A percentile compares a stretch with the other conserved stretches of the same genome.
phyloP scores from a whole-genome alignment of 2,329 filamentous ascomycete genomes.

The Colletotrichum sublineola region DNA sequence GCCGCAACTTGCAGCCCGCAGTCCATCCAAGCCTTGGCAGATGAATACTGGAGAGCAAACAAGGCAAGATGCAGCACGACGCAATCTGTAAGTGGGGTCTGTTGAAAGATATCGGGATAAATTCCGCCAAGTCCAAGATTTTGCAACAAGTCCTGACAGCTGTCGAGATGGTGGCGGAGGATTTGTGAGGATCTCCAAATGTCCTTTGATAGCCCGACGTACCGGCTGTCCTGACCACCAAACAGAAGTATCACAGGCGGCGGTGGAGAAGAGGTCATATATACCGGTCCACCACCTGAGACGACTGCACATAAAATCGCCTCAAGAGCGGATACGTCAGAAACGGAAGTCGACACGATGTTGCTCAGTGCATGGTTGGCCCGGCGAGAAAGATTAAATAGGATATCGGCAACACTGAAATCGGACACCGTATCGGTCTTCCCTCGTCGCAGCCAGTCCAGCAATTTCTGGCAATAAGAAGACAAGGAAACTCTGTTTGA shows the following conservation, averaged over 20 bases:
- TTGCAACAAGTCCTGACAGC: conserved; percentile 49
- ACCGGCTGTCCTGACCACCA: conserved; percentile 51
- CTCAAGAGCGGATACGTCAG: background rate
- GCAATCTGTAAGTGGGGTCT: conserved; percentile 45
- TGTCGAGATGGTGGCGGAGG: conserved; percentile 49
- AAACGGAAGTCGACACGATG: background rate
- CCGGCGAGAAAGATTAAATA: conserved; percentile 5
- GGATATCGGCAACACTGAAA: background rate
- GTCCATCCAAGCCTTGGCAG: conserved; percentile 14
- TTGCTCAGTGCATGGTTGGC: conserved; percentile 4
- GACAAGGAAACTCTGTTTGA: background rate
- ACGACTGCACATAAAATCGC: background rate
- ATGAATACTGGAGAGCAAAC: conserved; percentile 23
- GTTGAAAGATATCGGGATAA: conserved; percentile 50
- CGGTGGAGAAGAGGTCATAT: background rate
- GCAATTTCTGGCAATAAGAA: background rate
- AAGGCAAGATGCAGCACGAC: conserved; percentile 52
- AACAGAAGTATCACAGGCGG: conserved; percentile 52
- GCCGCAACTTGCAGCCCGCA: conserved; percentile 16
- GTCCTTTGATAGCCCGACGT: background rate
- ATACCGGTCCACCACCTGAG: background rate
- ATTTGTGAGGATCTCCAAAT: conserved; percentile 44
- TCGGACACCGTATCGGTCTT: background rate
- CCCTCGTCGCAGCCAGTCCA: background rate
- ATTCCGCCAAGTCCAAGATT: conserved; percentile 49